A percentile compares a stretch with the other conserved stretches of the same genome.
Conservation (phyloP, 495 filamentous ascomycete species). For the Cryomyces antarcticus region DNA sequence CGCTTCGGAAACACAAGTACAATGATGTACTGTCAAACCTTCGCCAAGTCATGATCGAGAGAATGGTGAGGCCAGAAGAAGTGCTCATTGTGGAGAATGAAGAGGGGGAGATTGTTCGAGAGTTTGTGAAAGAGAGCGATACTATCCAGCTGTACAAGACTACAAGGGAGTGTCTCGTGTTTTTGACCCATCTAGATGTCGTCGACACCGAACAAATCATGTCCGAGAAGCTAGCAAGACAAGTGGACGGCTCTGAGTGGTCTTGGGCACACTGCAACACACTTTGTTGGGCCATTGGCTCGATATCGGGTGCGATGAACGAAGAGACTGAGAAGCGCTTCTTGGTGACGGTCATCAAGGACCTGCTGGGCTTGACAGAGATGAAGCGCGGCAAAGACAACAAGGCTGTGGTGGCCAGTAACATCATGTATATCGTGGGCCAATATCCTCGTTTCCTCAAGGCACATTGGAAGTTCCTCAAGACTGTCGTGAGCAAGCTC, state of each 20-base stretch:
- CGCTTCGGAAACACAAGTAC: slow-evolving; percentile 93
- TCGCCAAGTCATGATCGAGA: slow-evolving; percentile 96
- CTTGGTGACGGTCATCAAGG: slow-evolving; percentile 95
- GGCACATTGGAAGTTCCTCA: slow-evolving; percentile 98
- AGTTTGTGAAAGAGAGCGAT: slow-evolving; percentile 98
- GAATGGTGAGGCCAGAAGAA: slow-evolving; percentile 96
- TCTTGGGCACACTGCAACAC: slow-evolving; percentile 99
- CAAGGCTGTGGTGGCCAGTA: slow-evolving; percentile 96
- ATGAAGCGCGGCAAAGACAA: slow-evolving; percentile 99
- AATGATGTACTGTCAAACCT: slow-evolving; percentile 82
- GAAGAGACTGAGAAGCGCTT: slow-evolving; percentile 98
- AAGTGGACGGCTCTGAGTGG: slow-evolving; percentile 92
- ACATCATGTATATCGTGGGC: slow-evolving; percentile 99
- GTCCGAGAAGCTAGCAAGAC: slow-evolving; percentile 89
- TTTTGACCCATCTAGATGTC: slow-evolving; percentile 92
- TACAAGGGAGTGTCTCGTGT: slow-evolving; percentile 90
- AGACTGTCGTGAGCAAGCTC: slow-evolving; percentile 98
- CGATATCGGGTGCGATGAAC: slow-evolving; percentile 96
- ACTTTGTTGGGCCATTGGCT: slow-evolving; percentile 97
- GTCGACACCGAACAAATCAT: slow-evolving; percentile 96
- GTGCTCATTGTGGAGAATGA: slow-evolving; percentile 99
- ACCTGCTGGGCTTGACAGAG: slow-evolving; percentile 91
- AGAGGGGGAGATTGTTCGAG: slow-evolving; percentile 94
- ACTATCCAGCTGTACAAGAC: slow-evolving; percentile 99
- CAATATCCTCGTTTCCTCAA: slow-evolving; percentile 97